Base-by-base conservation (phyloP, 805 yeast species). In the Hanseniaspora vineae region DNA sequence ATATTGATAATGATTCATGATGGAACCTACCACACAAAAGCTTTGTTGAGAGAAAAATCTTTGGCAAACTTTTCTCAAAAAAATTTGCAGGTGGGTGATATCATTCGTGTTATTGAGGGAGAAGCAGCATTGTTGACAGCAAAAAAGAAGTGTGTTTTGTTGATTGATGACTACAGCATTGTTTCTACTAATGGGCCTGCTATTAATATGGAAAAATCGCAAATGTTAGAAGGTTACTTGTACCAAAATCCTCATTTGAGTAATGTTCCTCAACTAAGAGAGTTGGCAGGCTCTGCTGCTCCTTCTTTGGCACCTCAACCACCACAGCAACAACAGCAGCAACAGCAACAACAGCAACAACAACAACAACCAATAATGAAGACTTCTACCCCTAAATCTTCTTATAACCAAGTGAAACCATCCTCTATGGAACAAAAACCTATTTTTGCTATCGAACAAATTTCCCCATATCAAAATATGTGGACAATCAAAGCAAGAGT, bases 401-500 rank as follows among this genome's bases (percentile, higher is more conserved):
- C 37, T 23, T 23, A 5, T 8, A 23, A 23, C 8, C 29, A 23
- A 23, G 29, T 23, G 15, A 33, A 33, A 10, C 37, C 37, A 14
- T 33, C 37, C 5, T 33, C 37, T n/a, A 33, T 33, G 37, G 37
- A 33, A 33, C 14, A 37, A 10, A 37, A 37, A 37, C 17, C 17
- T 3, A 37, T 37, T 35, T 37, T 37, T 15, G 83, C 94, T 11
- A 85, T 89, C 55, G 96, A 86, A 59, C 86, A 81, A 52, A 69
- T 92, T 46, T 86, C 96, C 12, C 97, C 97, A 9, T 92, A 84
- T 62, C 92, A 85, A 62, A 83, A 80, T 60, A 71, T 74, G 46
- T 92, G 97, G 97, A 81, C 90, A 6, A 85, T 92, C 57, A 87
- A 86, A 58, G 98, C 94, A 1, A 79, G 97, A 60, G 92, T 88